These are phyloP conservation scores for Petunia hybrid DNA, from an alignment of 305 asterid species.

Conservation along the genomic window DNA sequence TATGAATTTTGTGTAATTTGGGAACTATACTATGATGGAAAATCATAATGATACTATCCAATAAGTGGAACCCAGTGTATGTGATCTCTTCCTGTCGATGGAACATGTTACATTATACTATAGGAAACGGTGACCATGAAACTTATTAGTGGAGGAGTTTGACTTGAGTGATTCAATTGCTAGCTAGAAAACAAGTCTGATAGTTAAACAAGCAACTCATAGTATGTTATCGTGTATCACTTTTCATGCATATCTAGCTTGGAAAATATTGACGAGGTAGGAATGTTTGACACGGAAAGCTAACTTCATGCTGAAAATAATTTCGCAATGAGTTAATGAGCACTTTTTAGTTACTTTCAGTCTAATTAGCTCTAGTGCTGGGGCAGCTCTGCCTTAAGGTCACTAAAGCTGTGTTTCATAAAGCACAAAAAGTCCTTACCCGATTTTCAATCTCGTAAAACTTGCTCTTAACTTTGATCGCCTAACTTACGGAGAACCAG, in stretches of 20 bases:
- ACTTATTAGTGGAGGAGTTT: constrained; percentile 9
- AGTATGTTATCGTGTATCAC: not conserved
- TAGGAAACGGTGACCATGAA: not conserved
- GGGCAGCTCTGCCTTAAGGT: too few species aligned
- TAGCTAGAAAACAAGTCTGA: not conserved
- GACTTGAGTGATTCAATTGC: constrained; percentile 21
- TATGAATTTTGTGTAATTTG: not conserved
- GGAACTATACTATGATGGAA: not conserved
- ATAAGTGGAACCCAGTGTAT: not conserved
- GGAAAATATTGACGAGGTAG: constrained; percentile 3
- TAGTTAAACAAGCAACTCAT: constrained; percentile 10
- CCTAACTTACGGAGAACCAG: too few species aligned
- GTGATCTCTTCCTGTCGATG: not conserved
- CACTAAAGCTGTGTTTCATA: too few species aligned
- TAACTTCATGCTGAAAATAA: not conserved
- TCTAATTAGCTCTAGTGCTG: not conserved
- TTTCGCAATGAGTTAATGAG: not conserved
- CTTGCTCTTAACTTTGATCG: too few species aligned
- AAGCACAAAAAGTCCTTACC: too few species aligned
- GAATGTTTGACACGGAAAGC: constrained; percentile 26
- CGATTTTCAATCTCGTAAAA: too few species aligned
- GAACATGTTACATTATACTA: not conserved
- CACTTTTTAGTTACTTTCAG: not conserved
- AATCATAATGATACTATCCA: not conserved
- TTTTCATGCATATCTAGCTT: constrained; percentile 18